A percentile compares a stretch with the other conserved stretches of the same genome.
phyloP scores from a whole-genome alignment of 1,284 basidiomycete species.

The Paramarasmius palmivorus region DNA sequence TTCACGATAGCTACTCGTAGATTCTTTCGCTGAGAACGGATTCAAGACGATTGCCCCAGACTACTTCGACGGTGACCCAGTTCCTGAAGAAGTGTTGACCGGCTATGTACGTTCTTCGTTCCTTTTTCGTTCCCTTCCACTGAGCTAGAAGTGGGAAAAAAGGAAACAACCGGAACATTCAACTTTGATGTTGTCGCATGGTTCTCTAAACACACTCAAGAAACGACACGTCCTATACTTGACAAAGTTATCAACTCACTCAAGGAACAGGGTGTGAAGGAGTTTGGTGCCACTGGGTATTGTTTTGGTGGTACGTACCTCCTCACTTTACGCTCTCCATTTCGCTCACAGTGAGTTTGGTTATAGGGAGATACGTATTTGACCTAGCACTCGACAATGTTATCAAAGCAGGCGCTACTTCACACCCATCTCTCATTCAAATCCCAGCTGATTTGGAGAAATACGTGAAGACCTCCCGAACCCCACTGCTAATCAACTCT shows the following conservation, averaged over 20 bases:
- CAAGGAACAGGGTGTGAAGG: slow-evolving; percentile 57
- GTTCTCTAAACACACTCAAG: slow-evolving; percentile 46
- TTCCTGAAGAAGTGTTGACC: slow-evolving; percentile 40
- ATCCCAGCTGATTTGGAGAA: slow-evolving; percentile 50
- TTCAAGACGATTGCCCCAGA: slow-evolving; percentile 53
- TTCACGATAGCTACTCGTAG: slow-evolving; percentile 41
- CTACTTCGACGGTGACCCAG: slow-evolving; percentile 60
- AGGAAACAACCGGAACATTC: no score
- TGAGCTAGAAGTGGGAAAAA: no score
- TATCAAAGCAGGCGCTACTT: slow-evolving; percentile 52
- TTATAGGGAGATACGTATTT: slow-evolving; percentile 66
- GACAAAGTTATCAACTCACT: slow-evolving; percentile 60
- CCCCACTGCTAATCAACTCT: slow-evolving; percentile 63
- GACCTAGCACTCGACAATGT: slow-evolving; percentile 65
- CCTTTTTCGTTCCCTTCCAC: no score
- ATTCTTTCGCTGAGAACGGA: slow-evolving; percentile 57
- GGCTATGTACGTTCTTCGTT: no score
- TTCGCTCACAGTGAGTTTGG: no score
- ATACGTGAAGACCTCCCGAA: slow-evolving; percentile 33
- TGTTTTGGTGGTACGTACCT: slow-evolving; percentile 75
- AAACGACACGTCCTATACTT: slow-evolving; percentile 49
- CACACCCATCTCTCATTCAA: slow-evolving; percentile 72
- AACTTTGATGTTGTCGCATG: slow-evolving; percentile 51
- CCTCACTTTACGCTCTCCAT: no score
- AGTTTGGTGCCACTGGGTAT: slow-evolving; percentile 65